Percentiles rank a stretch among this genome's conserved stretches.
These are phyloP conservation scores for Heritiera fomes DNA, from an alignment of 345 rosid genomes.

Conservation along the genomic window DNA sequence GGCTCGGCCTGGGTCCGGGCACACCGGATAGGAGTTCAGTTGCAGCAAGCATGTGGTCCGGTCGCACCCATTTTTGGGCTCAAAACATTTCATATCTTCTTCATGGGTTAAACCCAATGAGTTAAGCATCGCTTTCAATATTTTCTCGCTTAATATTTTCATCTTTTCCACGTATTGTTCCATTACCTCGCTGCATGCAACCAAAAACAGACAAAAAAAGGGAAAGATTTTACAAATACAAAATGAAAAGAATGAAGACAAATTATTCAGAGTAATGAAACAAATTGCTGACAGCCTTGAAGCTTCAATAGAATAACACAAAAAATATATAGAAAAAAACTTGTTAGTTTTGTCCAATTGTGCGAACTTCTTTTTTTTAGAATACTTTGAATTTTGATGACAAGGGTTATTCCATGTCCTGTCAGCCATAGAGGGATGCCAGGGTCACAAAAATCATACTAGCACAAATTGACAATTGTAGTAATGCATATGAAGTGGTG, in stretches of 20 bases:
- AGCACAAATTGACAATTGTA: too few species aligned
- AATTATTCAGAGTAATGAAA: background rate
- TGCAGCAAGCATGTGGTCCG: constrained; percentile 27
- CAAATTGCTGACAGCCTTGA: background rate
- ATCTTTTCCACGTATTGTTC: constrained; percentile 10
- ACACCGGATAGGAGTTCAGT: constrained; percentile 41
- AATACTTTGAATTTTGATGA: background rate
- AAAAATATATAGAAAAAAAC: background rate
- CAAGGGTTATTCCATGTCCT: background rate
- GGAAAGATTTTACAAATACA: background rate
- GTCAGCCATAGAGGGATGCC: background rate
- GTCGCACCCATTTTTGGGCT: constrained; percentile 9
- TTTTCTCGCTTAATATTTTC: background rate
- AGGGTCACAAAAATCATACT: too few species aligned
- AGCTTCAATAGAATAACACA: background rate
- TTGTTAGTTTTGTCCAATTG: background rate
- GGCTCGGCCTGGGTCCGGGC: constrained; percentile 39
- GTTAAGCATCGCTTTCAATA: background rate
- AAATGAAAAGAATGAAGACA: constrained; percentile 10
- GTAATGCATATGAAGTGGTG: too few species aligned
- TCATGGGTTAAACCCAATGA: constrained; percentile 7
- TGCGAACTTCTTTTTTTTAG: too few species aligned
- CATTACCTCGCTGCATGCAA: constrained; percentile 15
- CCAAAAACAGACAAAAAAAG: background rate
- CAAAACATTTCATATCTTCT: constrained; percentile 21